Base-by-base conservation (phyloP, 2,329 filamentous ascomycete species). In the Diaporthe sp. region DNA sequence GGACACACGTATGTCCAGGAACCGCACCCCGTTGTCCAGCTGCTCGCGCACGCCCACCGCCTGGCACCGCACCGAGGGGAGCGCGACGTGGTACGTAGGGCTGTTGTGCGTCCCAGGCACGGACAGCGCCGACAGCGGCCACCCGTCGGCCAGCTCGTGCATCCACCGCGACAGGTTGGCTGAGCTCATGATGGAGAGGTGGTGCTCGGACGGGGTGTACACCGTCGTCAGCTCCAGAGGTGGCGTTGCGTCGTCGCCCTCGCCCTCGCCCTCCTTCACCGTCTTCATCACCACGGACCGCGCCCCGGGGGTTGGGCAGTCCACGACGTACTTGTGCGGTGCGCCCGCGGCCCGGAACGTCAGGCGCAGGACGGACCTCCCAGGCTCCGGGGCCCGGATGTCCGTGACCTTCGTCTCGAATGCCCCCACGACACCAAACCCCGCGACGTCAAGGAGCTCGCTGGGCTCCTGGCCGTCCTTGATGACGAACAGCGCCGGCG, bases 81-180 rank as follows among this genome's bases (percentile, higher is more conserved):
- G 89, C 17, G 97, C 96, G 66, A 91, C 89, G 86, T 97, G 89
- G 85, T 91, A 93, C 13, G 96, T 97, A 9, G 97, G 95, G 25
- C 94, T 95, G 85, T 99, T 98, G 87, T 99, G 97, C 0, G 97
- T 98, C 77, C 97, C 97, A 0, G 97, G 97, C 77, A 98, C 97
- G 67, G 94, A 97, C 67, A 99, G 90, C 3, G 93, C 89, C 1
- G 94, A 94, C 6, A 98, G 87, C 1, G 95, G 92, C 69, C 91
- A 93, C 28, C 91, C 88, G 80, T 96, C 90, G 75, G 89, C 87
- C 55, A 98, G 88, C 76, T 92, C 88, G 73, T 87, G 84, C 96
- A 98, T 98, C 97, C 97, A 98, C 71, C 87, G 85, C 76, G 91
- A 82, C 67, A 96, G 89, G 71, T 91, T 88, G 22, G 92, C 89